These are phyloP conservation scores for Aurantiochytrium sp. DNA, from an alignment of 108 stramenopile species.

Conservation along the genomic window DNA sequence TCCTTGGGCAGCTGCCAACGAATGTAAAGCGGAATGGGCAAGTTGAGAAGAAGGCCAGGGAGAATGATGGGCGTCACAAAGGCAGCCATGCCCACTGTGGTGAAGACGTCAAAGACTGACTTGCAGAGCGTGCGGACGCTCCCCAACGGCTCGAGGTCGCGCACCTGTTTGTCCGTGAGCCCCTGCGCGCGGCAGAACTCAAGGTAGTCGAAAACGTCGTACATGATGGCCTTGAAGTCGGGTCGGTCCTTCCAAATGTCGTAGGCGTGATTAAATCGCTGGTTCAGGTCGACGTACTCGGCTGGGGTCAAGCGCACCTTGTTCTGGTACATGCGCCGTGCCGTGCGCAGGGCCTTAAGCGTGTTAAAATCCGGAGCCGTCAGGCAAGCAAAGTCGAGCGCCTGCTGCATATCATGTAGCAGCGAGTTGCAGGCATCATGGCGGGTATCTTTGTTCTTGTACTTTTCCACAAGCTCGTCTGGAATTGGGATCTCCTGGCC, in stretches of 20 bases:
- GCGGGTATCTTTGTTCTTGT: not conserved
- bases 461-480: not conserved
- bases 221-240: not conserved
- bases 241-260: not conserved
- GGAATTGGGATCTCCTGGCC: slow-evolving; percentile 58
- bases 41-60: not conserved
- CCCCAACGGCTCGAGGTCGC: not conserved
- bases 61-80: not conserved
- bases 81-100: not conserved
- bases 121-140: not conserved
- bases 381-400: not conserved
- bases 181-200: not conserved
- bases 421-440: not conserved
- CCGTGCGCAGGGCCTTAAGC: not conserved
- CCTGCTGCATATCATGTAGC: not conserved
- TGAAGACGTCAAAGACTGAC: not conserved
- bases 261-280: not conserved
- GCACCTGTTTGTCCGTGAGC: not conserved
- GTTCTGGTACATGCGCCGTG: not conserved
- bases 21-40: not conserved
- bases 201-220: not conserved
- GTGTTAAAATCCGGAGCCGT: not conserved
- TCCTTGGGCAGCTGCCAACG: not conserved
- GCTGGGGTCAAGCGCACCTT: not conserved
- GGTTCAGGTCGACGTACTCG: not conserved